Evolutionary conservation across 1,284 basidiomycete genomes (phyloP), one percentile per base, ranked within the genome.

Genomic region (Phylloporus sp.): DNA sequence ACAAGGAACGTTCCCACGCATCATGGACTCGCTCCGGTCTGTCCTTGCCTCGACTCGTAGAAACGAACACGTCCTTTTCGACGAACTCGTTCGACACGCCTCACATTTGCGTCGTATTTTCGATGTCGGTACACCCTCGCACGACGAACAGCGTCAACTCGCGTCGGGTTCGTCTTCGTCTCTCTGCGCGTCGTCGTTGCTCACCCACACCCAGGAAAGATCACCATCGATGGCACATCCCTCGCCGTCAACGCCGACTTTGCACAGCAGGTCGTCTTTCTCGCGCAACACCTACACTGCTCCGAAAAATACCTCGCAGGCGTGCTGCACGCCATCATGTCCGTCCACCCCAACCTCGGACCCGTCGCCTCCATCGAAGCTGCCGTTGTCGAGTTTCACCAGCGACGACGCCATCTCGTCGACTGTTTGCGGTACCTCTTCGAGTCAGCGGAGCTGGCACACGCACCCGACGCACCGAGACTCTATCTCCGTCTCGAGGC

Each of bases 291-390:
- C 63, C 86, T 95, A 60, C 82, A 86, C 70, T 88, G 86, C 67
- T 94, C 93, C 8, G 93, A 95, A 77, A 86, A 87, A 68, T 87
- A 91, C 73, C 78, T 88, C 57, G 89, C 93, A 2, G 81, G 81
- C 20, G 81, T 94, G n/a, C 80, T 94, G n/a, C n/a, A n/a, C 62
- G 78, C 82, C 31, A 82, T 91, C 51, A 87, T 88, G 77, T 70
- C 82, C 5, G 78, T 83, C 64, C 87, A 89, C 69, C 89, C 90
- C 2, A 92, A 91, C 66, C 77, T 89, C 18, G 79, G 78, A 17
- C 78, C 84, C 11, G 81, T 86, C 6, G 79, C 79, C 58, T 84
- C 81, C 56, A 79, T 93, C 40, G 91, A 94, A 72, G 78, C 82
- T 2, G 82, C 89, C 31, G 76, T 95, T 22, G 79, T 86, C 47